phyloP scores from a whole-genome alignment of 768 basidiomycete species.

The Leucogyrophana mollusca region DNA sequence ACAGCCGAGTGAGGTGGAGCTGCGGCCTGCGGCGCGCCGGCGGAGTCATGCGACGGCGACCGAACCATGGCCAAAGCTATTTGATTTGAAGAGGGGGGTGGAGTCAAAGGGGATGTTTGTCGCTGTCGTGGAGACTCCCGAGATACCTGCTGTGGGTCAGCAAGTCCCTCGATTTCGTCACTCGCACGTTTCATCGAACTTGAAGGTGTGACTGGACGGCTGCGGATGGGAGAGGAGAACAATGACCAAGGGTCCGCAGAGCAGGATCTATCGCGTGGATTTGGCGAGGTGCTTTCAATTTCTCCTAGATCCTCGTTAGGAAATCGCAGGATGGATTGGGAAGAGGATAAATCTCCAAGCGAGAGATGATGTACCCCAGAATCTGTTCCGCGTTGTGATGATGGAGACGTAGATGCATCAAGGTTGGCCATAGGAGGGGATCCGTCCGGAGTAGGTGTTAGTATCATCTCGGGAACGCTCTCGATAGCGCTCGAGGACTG shows the following conservation, averaged over 20 bases:
- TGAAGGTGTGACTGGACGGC: conserved; percentile 16
- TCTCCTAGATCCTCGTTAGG: too few species aligned
- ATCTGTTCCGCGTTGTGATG: too few species aligned
- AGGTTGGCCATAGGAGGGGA: too few species aligned
- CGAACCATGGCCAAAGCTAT: too few species aligned
- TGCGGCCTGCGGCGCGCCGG: conserved; percentile 4
- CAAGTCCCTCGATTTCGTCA: background rate
- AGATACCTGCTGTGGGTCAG: background rate
- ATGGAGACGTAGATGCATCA: too few species aligned
- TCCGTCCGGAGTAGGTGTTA: too few species aligned
- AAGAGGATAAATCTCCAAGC: too few species aligned
- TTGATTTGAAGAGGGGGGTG: background rate
- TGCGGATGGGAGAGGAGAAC: conserved; percentile 13
- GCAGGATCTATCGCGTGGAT: conserved; percentile 5
- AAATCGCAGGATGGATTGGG: too few species aligned
- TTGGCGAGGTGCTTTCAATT: background rate
- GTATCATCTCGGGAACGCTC: too few species aligned
- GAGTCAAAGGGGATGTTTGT: too few species aligned
- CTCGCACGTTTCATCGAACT: conserved; percentile 13
- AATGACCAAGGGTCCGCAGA: conserved; percentile 11
- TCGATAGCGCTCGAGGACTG: too few species aligned
- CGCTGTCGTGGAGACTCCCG: background rate
- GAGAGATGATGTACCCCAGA: too few species aligned
- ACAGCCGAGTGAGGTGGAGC: background rate
- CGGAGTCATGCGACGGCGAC: conserved; percentile 1